A percentile compares a stretch with the other conserved stretches of the same genome.
Evolutionary conservation across 805 yeast species (phyloP).

Genomic region (Candida verbasci): DNA sequence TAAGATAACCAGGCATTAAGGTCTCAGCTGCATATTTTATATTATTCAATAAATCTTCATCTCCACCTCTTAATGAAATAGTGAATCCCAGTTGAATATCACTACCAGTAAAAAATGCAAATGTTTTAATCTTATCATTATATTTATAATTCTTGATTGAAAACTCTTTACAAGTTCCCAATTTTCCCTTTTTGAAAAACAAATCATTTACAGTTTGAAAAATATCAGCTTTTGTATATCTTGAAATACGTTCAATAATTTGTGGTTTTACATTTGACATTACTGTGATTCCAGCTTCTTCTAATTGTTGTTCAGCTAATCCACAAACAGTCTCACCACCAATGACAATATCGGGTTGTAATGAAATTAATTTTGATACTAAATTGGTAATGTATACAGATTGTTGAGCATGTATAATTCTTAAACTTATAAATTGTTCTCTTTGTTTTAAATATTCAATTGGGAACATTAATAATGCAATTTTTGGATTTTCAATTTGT

Average conservation of each 20-base stretch:
- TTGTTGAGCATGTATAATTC: constrained; percentile 84
- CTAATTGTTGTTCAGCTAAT: constrained; percentile 65
- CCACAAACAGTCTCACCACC: constrained; percentile 82
- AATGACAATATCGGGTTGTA: constrained; percentile 75
- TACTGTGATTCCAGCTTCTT: constrained; percentile 75
- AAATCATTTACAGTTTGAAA: constrained; percentile 82
- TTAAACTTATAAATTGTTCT: constrained; percentile 75
- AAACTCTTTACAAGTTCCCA: constrained; percentile 73
- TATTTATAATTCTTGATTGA: constrained; percentile 65
- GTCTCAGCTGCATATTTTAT: constrained; percentile 79
- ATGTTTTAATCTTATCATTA: constrained; percentile 58
- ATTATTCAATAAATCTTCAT: constrained; percentile 53
- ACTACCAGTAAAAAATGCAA: constrained; percentile 76
- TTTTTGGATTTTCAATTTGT: constrained; percentile 59
- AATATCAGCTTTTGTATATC: constrained; percentile 79
- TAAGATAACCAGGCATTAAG: constrained; percentile 72
- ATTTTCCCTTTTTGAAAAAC: constrained; percentile 50
- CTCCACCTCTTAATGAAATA: constrained; percentile 78
- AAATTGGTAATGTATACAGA: constrained; percentile 76
- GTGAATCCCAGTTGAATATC: constrained; percentile 75
- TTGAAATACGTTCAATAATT: constrained; percentile 72
- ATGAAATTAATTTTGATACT: constrained; percentile 69
- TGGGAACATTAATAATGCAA: constrained; percentile 83
- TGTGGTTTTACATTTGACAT: constrained; percentile 77
- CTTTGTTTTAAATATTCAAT: constrained; percentile 76